These are phyloP conservation scores for Umbelopsis isabellina DNA, from an alignment of 192 early-diverging fungal species.

Conservation along the genomic window DNA sequence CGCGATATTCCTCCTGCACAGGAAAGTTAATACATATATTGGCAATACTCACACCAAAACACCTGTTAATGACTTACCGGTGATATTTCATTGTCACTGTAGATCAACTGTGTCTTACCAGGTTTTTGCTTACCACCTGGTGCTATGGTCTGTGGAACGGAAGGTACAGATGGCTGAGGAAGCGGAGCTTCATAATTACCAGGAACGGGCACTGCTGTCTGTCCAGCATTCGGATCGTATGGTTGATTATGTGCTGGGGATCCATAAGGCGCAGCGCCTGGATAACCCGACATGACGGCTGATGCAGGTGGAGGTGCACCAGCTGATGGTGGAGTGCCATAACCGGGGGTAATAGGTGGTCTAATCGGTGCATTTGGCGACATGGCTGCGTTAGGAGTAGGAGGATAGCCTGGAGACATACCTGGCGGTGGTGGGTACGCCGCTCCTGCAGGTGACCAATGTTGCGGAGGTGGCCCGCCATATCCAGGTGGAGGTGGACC, in stretches of 20 bases:
- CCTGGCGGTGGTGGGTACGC: too few relatives aligned
- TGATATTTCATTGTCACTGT: conserved; percentile 53
- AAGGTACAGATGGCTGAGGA: conserved; percentile 9
- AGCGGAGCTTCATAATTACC: conserved; percentile 21
- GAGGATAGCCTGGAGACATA: conserved; percentile 29
- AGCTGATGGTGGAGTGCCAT: conserved; percentile 19
- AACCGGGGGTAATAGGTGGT: conserved; percentile 26
- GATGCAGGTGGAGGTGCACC: conserved; percentile 27
- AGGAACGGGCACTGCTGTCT: conserved; percentile 30
- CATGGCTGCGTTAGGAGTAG: conserved; percentile 5
- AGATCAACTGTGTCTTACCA: conserved; percentile 46
- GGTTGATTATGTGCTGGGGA: conserved; percentile 18
- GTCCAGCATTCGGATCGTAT: conserved; percentile 7
- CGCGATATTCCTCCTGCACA: conserved; percentile 31
- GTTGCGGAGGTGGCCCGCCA: too few relatives aligned
- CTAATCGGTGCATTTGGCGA: conserved; percentile 33
- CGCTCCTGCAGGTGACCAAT: too few relatives aligned
- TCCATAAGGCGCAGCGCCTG: conserved; percentile 7
- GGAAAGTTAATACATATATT: not conserved
- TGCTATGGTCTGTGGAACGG: conserved; percentile 21
- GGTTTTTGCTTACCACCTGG: conserved; percentile 26
- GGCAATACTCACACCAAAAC: not conserved
- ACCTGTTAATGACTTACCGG: conserved; percentile 42
- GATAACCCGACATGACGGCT: conserved; percentile 19
- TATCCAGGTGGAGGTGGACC: conserved; percentile 11